A percentile compares a stretch with the other conserved stretches of the same genome.
These are phyloP conservation scores for Coniochaeta sp. DNA, from an alignment of 2,329 filamentous ascomycete species.

Conservation along the genomic window DNA sequence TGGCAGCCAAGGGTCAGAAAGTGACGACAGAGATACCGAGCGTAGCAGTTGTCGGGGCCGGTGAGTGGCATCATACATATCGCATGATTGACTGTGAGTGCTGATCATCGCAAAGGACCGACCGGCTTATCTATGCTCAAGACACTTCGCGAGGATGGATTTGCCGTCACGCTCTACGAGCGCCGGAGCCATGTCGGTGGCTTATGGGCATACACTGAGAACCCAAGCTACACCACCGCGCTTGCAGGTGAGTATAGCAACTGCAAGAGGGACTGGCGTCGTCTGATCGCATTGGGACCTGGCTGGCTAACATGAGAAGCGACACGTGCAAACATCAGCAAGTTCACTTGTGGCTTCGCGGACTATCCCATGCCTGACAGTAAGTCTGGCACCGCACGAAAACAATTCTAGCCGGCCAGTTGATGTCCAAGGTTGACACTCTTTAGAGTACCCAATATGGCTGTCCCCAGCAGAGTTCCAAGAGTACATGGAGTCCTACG, in stretches of 20 bases:
- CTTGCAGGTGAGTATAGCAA: constrained; percentile 17
- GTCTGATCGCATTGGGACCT: neutral
- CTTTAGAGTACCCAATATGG: constrained; percentile 16
- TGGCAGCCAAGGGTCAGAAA: neutral
- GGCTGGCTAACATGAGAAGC: constrained; percentile 9
- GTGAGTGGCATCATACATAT: neutral
- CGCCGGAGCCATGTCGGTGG: constrained; percentile 31
- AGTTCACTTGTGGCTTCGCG: constrained; percentile 29
- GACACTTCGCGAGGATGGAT: constrained; percentile 33
- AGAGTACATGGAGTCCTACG: constrained; percentile 32
- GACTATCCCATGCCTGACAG: constrained; percentile 34
- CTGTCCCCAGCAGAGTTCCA: constrained; percentile 20
- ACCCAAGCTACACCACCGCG: constrained; percentile 24
- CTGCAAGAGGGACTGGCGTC: neutral
- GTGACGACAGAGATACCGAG: neutral
- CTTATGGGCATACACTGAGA: constrained; percentile 32
- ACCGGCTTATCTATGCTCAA: constrained; percentile 26
- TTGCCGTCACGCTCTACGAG: constrained; percentile 31
- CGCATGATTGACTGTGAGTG: neutral
- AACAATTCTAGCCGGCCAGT: neutral
- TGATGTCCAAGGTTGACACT: neutral
- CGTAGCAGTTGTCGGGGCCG: constrained; percentile 5
- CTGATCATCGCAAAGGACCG: constrained; percentile 13
- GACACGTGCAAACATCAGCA: constrained; percentile 27
- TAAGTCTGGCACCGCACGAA: constrained; percentile 10